phyloP scores from a whole-genome alignment of 139 green algal genomes.

The Trebouxia sp. region DNA sequence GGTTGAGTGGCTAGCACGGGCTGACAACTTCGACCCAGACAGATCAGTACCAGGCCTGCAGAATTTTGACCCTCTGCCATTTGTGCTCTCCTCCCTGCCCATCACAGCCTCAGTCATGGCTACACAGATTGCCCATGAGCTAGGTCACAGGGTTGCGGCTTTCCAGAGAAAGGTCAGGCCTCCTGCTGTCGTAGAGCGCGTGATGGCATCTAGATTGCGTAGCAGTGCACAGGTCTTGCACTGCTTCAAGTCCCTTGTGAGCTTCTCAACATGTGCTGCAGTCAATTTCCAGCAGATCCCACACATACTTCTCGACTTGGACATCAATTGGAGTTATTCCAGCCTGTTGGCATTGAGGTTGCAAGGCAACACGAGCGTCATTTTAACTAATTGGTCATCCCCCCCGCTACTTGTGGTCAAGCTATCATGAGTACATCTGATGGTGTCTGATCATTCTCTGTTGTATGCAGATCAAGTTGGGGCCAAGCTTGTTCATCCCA shows the following conservation, averaged over 20 bases:
- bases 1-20: constrained; percentile 73
- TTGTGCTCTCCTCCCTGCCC: constrained; percentile 69
- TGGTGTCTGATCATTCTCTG: not conserved
- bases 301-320: too few species aligned
- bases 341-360: too few species aligned
- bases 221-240: too few species aligned
- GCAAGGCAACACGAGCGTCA: too few species aligned
- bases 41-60: constrained; percentile 70
- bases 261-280: too few species aligned
- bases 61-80: constrained; percentile 72
- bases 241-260: too few species aligned
- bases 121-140: constrained; percentile 80
- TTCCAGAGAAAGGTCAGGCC: constrained; percentile 16
- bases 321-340: too few species aligned
- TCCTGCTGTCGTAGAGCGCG: not conserved
- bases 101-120: constrained; percentile 60
- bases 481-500: constrained; percentile 80
- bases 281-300: too few species aligned
- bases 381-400: too few species aligned
- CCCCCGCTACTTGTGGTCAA: not conserved
- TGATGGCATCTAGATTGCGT: too few species aligned
- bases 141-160: constrained; percentile 69
- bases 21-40: constrained; percentile 62
- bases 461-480: constrained; percentile 71
- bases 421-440: not conserved